Evolutionary conservation across 441 rosid genomes (phyloP).

Genomic region (Mallotus repandus): DNA sequence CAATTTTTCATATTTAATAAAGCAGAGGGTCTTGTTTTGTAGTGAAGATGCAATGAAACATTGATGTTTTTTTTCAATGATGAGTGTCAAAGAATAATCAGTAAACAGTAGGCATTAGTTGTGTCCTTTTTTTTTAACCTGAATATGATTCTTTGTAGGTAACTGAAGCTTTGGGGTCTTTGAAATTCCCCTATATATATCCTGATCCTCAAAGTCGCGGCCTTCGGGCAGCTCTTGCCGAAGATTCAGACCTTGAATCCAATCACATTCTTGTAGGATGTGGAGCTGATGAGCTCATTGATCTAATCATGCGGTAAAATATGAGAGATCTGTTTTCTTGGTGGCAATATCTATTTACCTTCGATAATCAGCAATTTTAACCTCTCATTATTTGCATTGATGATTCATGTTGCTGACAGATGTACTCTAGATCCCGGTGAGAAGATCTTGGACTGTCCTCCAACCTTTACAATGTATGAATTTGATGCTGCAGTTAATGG

Average conservation of each 20-base stretch:
- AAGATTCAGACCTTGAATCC: slow-evolving; percentile 69
- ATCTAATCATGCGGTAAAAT: slow-evolving; percentile 86
- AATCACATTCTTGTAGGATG: slow-evolving; percentile 87
- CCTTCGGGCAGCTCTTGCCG: slow-evolving; percentile 80
- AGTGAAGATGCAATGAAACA: background rate
- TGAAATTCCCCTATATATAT: slow-evolving; percentile 72
- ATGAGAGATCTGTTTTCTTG: background rate
- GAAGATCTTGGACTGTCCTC: slow-evolving; percentile 94
- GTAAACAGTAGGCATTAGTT: background rate
- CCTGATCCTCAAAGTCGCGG: slow-evolving; percentile 78
- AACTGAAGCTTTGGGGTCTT: slow-evolving; percentile 68
- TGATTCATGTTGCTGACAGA: slow-evolving; percentile 37
- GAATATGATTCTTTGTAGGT: slow-evolving; percentile 52
- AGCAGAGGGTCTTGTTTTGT: background rate
- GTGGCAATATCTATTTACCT: background rate
- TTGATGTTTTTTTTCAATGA: background rate
- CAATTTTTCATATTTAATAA: background rate
- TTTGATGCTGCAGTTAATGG: slow-evolving; percentile 88
- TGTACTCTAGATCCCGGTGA: slow-evolving; percentile 95
- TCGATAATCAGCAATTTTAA: slow-evolving; percentile 7
- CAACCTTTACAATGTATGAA: slow-evolving; percentile 94
- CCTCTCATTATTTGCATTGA: background rate
- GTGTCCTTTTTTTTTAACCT: slow-evolving; percentile 17
- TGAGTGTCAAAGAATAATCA: background rate
- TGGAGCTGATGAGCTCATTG: slow-evolving; percentile 97